Evolutionary conservation across 371 early-diverging fungal genomes (phyloP).

Genomic region (Mucor plumbeus): DNA sequence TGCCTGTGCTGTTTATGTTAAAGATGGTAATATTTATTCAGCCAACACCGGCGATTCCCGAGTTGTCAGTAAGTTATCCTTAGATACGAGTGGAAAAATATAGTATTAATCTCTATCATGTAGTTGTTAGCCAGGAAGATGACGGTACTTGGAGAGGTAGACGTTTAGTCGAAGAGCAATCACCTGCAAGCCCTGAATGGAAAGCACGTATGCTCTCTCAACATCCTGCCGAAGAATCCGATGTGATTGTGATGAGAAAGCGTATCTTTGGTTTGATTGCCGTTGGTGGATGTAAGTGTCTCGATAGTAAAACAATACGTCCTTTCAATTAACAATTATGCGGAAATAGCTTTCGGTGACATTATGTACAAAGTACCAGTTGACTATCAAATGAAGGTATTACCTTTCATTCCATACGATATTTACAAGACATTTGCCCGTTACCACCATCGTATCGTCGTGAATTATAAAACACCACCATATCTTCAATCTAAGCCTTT

Average conservation of each 20-base stretch:
- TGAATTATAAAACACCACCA: slow-evolving; percentile 84
- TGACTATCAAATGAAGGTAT: slow-evolving; percentile 63
- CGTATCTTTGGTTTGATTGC: slow-evolving; percentile 58
- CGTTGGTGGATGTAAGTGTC: slow-evolving; percentile 53
- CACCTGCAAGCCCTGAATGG: slow-evolving; percentile 53
- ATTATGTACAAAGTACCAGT: slow-evolving; percentile 81
- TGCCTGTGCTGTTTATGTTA: slow-evolving; percentile 76
- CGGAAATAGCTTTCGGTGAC: slow-evolving; percentile 72
- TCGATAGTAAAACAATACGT: background rate
- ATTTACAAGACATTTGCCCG: slow-evolving; percentile 67
- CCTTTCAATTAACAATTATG: background rate
- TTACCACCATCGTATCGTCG: slow-evolving; percentile 66
- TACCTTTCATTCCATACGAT: slow-evolving; percentile 55
- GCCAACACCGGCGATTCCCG: slow-evolving; percentile 82
- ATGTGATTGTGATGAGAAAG: slow-evolving; percentile 42
- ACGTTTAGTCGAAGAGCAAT: slow-evolving; percentile 55
- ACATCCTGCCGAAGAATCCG: slow-evolving; percentile 48
- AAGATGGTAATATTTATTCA: slow-evolving; percentile 74
- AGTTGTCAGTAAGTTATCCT: slow-evolving; percentile 55
- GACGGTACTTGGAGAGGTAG: slow-evolving; percentile 53
- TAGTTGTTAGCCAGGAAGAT: slow-evolving; percentile 52
- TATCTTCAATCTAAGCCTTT: slow-evolving; percentile 93
- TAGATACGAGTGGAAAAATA: background rate
- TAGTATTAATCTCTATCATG: background rate
- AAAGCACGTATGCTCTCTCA: slow-evolving; percentile 47